phyloP scores from a whole-genome alignment of 2,329 filamentous ascomycete genomes.

The Neofusicoccum kwambonambiense region DNA sequence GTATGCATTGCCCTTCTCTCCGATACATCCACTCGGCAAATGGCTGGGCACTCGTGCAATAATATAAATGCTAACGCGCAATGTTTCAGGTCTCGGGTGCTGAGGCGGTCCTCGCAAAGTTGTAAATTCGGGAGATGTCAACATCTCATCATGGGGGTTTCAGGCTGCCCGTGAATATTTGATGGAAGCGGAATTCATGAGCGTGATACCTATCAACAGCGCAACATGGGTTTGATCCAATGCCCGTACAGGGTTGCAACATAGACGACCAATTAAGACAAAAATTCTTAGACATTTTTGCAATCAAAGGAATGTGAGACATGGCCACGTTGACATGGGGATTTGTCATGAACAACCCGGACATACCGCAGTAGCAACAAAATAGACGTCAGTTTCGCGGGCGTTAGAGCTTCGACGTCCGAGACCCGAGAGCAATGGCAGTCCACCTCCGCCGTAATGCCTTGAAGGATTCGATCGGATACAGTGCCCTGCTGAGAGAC shows the following conservation, averaged over 20 bases:
- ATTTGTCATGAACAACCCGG: too few species aligned
- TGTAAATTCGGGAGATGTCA: slow-evolving; percentile 32
- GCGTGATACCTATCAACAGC: not conserved
- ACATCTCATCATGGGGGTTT: not conserved
- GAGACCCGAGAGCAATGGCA: not conserved
- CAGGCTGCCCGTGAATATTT: not conserved
- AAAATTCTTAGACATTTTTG: not conserved
- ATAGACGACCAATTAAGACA: not conserved
- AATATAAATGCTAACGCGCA: slow-evolving; percentile 29
- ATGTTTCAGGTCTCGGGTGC: slow-evolving; percentile 46
- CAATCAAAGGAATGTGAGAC: not conserved
- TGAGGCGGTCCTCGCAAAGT: slow-evolving; percentile 49
- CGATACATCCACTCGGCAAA: not conserved
- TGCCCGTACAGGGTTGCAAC: not conserved
- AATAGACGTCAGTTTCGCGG: not conserved
- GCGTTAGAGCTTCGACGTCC: not conserved
- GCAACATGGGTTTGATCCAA: not conserved
- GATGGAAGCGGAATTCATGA: not conserved
- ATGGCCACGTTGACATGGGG: not conserved
- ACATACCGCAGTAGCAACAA: not conserved
- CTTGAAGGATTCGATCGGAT: not conserved
- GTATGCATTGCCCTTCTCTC: slow-evolving; percentile 32
- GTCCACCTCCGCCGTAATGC: not conserved
- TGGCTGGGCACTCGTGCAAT: not conserved
- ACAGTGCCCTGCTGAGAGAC: too few species aligned